phyloP scores from a whole-genome alignment of 768 basidiomycete species.

The Tricholoma hemisulphureum region DNA sequence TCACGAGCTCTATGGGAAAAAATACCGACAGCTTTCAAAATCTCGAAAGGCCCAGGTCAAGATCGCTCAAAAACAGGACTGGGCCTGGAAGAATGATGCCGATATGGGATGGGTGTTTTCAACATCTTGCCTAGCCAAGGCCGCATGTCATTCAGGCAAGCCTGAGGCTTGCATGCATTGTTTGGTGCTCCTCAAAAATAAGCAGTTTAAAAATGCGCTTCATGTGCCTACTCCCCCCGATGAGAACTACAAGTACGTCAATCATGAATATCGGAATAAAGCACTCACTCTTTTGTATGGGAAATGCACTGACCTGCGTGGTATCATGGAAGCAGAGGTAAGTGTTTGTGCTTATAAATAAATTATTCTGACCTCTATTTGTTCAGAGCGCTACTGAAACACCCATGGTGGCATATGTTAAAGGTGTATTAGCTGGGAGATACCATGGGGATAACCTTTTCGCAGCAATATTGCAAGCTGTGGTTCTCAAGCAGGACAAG shows the following conservation, averaged over 20 bases:
- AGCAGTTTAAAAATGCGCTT: not conserved
- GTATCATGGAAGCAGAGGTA: not conserved
- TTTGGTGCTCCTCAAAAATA: not conserved
- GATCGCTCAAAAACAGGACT: not conserved
- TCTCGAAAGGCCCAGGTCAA: not conserved
- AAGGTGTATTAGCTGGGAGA: not conserved
- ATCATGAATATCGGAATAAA: not conserved
- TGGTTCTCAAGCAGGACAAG: not conserved
- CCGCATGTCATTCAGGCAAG: not conserved
- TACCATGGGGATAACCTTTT: not conserved
- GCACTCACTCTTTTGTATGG: not conserved
- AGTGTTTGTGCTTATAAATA: not conserved
- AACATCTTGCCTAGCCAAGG: not conserved
- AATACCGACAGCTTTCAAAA: not conserved
- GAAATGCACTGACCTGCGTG: constrained; percentile 2
- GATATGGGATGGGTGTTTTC: not conserved
- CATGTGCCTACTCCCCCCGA: not conserved
- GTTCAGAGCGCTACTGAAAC: not conserved
- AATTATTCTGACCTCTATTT: not conserved
- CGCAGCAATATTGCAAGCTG: not conserved
- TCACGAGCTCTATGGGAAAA: not conserved
- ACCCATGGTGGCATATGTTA: not conserved
- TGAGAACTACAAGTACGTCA: not conserved
- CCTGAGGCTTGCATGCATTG: not conserved
- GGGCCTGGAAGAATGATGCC: not conserved